Evolutionary conservation across 2,329 filamentous ascomycete genomes (phyloP), one percentile per base, ranked within the genome.

Genomic region (Microthyrium microscopicum): DNA sequence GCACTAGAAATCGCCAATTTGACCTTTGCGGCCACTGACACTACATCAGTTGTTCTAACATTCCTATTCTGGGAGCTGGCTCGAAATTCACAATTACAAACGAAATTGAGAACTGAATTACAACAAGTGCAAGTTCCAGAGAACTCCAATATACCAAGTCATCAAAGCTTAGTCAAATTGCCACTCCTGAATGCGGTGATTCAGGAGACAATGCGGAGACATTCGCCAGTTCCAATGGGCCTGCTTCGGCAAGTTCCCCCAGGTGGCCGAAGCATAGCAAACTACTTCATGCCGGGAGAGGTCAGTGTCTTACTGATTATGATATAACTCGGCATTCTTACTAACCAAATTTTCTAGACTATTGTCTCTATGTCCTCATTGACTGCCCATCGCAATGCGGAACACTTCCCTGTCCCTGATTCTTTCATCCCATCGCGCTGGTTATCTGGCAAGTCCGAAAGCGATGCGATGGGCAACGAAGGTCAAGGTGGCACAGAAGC

Each of bases 1-100:
- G 8, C 11, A 12, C n/a, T 8, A 11, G 29, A 31, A 8, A 31
- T 31, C 21, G 20, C 16, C 7, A 31, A 31, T 20, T 22, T 31
- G 29, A 31, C 29, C 7, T 31, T 31, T 31, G 29, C 29, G 6
- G 29, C 29, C 8, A 31, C 29, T 8, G 29, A 31, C 18, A 31
- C 29, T 11, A 20, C 17, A 22, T 20, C 16, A 11, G 15, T 20
- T 17, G 15, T 22, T 15, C 17, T 31, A 19, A 31, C 9, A 11
- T 31, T 22, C 17, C 18, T 31, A 6, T 31, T 31, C 18, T 31
- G 29, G 29, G 29, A 31, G 20, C 18, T 31, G 29, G 29, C 29
- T 15, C 9, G 9, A 19, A 7, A 31, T 9, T 19, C 29, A 12
- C 13, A 31, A 6, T 8, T 31, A 20, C 29, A 31, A 21, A 9